Evolutionary conservation across 2,329 filamentous ascomycete genomes (phyloP), one percentile per base, ranked within the genome.

Genomic region (Trichoderma koningii): DNA sequence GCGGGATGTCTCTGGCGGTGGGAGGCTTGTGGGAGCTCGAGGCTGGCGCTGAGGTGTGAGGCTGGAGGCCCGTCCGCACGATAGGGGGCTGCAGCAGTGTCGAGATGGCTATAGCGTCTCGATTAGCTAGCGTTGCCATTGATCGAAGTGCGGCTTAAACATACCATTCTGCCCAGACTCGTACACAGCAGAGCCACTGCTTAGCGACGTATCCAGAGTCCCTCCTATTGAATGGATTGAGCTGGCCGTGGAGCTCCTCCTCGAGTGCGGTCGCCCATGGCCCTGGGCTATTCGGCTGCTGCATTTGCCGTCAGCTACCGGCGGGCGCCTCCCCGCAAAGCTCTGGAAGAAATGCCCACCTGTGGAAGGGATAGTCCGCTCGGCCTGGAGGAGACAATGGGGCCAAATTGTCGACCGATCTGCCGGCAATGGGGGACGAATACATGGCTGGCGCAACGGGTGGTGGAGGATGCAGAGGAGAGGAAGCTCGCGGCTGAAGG

Each of bases 51-150:
- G 88, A 83, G 0, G 89, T 89, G 76, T 96, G 90, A 23, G 93
- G 90, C 63, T 93, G 83, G 56, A 97, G 84, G 64, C 94, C 93
- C 2, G 93, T 96, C 69, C 94, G 87, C 65, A 96, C 87, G 70
- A 97, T 96, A 3, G 94, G 92, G 30, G 92, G 89, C 73, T 96
- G 91, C 4, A 98, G 85, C n/a, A 98, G 84, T 1, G 92, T 96
- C 9, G 93, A 97, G 71, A 98, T 98, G 67, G 95, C 90, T 92
- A 55, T 60, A 44, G 60, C 64, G 57, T 41, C 41, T 52, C 28
- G n/a, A 30, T 67, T 28, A 66, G 53, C 56, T 51, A 28, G 56
- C 45, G 56, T 15, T 41, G 59, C 28, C 28, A 38, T 55, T 34
- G 17, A 26, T 38, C 42, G 23, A 12, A 47, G 34, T 45, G 56